Evolutionary conservation across 1,139 yeast genomes (phyloP).

Genomic region (Pichia norvegensis): DNA sequence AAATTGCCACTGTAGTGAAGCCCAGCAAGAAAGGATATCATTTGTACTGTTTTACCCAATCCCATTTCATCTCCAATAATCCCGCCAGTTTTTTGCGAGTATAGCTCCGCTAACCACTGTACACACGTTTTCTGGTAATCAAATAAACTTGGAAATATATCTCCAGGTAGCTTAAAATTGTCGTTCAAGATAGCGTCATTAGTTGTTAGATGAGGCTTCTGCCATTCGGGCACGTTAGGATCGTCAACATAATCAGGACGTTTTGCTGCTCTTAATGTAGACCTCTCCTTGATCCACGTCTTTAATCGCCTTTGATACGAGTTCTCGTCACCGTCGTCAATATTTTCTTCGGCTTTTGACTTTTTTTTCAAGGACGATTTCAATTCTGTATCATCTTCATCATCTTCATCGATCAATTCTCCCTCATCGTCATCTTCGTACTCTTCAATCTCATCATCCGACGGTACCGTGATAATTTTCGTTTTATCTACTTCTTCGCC

Average conservation of each 20-base stretch:
- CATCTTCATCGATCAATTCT: constrained; percentile 23
- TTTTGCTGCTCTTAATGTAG: constrained; percentile 27
- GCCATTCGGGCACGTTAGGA: constrained; percentile 47
- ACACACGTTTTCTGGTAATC: constrained; percentile 93
- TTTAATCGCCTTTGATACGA: constrained; percentile 51
- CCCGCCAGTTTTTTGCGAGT: constrained; percentile 84
- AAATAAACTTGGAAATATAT: constrained; percentile 75
- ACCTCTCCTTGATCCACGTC: constrained; percentile 50
- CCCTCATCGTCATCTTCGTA: constrained; percentile 9
- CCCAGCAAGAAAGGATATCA: constrained; percentile 84
- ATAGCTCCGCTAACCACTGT: constrained; percentile 73
- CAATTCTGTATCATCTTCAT: constrained; percentile 21
- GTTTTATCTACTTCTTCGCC: constrained; percentile 7
- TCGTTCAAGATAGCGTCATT: constrained; percentile 70
- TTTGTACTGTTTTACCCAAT: constrained; percentile 87
- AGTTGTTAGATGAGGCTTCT: constrained; percentile 65
- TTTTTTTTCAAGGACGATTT: constrained; percentile 14
- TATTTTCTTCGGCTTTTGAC: constrained; percentile 33
- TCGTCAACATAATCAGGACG: constrained; percentile 26
- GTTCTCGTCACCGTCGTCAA: constrained; percentile 76
- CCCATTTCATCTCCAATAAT: constrained; percentile 99
- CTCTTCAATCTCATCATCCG: constrained; percentile 14
- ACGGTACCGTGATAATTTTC: neutral
- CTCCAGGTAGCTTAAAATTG: constrained; percentile 77
- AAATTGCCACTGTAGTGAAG: constrained; percentile 73